Evolutionary conservation across 2,329 filamentous ascomycete species (phyloP).

Genomic region (Aspergillus piperis): DNA sequence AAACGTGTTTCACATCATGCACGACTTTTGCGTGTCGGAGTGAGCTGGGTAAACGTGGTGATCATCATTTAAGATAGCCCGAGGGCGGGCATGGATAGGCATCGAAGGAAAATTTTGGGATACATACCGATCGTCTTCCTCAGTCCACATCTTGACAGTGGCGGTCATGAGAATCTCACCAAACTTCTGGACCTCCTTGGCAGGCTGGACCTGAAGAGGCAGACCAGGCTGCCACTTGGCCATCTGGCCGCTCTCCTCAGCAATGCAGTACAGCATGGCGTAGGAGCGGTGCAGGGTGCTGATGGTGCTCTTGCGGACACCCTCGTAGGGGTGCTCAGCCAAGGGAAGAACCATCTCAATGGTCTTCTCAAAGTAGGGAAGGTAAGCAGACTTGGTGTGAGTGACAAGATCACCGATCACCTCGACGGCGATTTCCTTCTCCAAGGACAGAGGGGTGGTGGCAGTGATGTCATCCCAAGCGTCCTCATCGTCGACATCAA

Average conservation of each 20-base stretch:
- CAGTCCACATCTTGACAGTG: slow-evolving; percentile 81
- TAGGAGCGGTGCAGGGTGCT: slow-evolving; percentile 92
- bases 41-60: slow-evolving; percentile 97
- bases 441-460: slow-evolving; percentile 84
- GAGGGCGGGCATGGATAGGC: slow-evolving; percentile 1
- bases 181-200: slow-evolving; percentile 77
- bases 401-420: slow-evolving; percentile 91
- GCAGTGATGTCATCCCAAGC: slow-evolving; percentile 82
- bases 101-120: slow-evolving; percentile 22
- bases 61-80: slow-evolving; percentile 68
- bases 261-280: slow-evolving; percentile 83
- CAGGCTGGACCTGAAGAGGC: slow-evolving; percentile 77
- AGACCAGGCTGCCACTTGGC: slow-evolving; percentile 86
- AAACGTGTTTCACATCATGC: slow-evolving; percentile 85
- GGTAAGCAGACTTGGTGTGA: slow-evolving; percentile 75
- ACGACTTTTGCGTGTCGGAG: slow-evolving; percentile 82
- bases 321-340: slow-evolving; percentile 86
- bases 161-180: slow-evolving; percentile 82
- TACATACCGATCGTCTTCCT: slow-evolving; percentile 91
- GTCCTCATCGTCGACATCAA: slow-evolving; percentile 75
- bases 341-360: slow-evolving; percentile 79
- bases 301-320: slow-evolving; percentile 87
- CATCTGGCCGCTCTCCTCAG: slow-evolving; percentile 75
- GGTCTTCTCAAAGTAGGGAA: slow-evolving; percentile 86
- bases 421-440: slow-evolving; percentile 97